A percentile compares a stretch with the other conserved stretches of the same genome.
Conservation (phyloP, 768 basidiomycete genomes). For the Leccinellum rugosiceps region DNA sequence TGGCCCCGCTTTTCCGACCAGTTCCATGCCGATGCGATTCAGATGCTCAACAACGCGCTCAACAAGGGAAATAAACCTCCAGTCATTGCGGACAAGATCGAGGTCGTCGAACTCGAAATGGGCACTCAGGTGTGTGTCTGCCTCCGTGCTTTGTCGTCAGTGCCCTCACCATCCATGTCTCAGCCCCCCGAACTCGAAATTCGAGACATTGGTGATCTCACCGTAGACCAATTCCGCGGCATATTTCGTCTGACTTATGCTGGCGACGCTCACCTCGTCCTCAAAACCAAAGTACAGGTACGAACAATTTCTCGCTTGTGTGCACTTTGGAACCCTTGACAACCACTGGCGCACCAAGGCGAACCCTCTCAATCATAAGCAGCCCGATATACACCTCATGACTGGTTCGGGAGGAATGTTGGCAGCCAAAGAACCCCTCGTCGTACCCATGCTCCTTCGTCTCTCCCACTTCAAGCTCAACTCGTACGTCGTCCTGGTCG, state of each 20-base stretch:
- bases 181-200: conserved; percentile 97
- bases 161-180: neutral
- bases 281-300: conserved; percentile 92
- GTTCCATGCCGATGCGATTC: conserved; percentile 93
- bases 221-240: conserved; percentile 92
- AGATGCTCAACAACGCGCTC: conserved; percentile 95
- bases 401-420: conserved; percentile 83
- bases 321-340: neutral
- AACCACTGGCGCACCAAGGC: conserved; percentile 49
- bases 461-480: conserved; percentile 92
- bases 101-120: conserved; percentile 99
- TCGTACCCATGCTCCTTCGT: conserved; percentile 97
- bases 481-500: conserved; percentile 96
- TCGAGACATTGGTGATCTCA: conserved; percentile 95
- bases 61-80: conserved; percentile 98
- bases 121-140: conserved; percentile 75
- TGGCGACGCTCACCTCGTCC: conserved; percentile 86
- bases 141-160: neutral
- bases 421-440: conserved; percentile 90
- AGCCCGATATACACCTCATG: conserved; percentile 86
- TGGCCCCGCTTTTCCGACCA: conserved; percentile 97
- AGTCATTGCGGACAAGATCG: conserved; percentile 95
- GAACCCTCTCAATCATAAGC: conserved; percentile 92
- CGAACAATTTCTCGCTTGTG: conserved; percentile 12
- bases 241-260: conserved; percentile 94